Evolutionary conservation across 2,329 filamentous ascomycete genomes (phyloP).

Genomic region (Immersiporthe knoxdaviesiana): DNA sequence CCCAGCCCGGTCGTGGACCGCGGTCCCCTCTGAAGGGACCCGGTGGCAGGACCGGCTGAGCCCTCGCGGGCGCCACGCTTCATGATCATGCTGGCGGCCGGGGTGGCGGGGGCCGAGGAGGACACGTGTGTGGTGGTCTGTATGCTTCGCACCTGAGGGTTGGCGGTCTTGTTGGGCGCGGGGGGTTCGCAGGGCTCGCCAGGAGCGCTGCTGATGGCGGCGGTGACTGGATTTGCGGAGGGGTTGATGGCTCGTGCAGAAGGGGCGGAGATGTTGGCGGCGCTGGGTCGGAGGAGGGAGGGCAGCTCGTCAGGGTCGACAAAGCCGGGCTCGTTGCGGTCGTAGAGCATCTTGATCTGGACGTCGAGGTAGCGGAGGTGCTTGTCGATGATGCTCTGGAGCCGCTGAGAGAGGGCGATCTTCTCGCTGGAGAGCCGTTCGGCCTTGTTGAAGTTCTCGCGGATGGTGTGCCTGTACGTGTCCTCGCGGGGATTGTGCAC

Average conservation of each 20-base stretch:
- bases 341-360: slow-evolving; percentile 65
- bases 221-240: slow-evolving; percentile 43
- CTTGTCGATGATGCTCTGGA: slow-evolving; percentile 62
- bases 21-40: slow-evolving; percentile 55
- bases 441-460: slow-evolving; percentile 69
- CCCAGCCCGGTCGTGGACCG: slow-evolving; percentile 53
- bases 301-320: slow-evolving; percentile 65
- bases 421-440: slow-evolving; percentile 77
- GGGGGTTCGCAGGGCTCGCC: slow-evolving; percentile 47
- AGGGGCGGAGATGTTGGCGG: slow-evolving; percentile 52
- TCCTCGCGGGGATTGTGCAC: slow-evolving; percentile 77
- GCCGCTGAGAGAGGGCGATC: slow-evolving; percentile 68
- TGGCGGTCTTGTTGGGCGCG: slow-evolving; percentile 46
- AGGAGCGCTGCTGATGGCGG: slow-evolving; percentile 42
- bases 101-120: slow-evolving; percentile 62
- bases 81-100: slow-evolving; percentile 63
- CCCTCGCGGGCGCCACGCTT: slow-evolving; percentile 59
- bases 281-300: slow-evolving; percentile 62
- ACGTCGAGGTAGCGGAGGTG: slow-evolving; percentile 65
- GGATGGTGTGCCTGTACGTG: slow-evolving; percentile 65
- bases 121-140: slow-evolving; percentile 55
- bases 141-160: slow-evolving; percentile 53
- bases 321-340: slow-evolving; percentile 64
- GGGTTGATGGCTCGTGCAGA: slow-evolving; percentile 49
- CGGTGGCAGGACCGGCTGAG: slow-evolving; percentile 59